Base-by-base conservation (phyloP, 2,329 filamentous ascomycete species). In the Tolypocladium ovalisporum region DNA sequence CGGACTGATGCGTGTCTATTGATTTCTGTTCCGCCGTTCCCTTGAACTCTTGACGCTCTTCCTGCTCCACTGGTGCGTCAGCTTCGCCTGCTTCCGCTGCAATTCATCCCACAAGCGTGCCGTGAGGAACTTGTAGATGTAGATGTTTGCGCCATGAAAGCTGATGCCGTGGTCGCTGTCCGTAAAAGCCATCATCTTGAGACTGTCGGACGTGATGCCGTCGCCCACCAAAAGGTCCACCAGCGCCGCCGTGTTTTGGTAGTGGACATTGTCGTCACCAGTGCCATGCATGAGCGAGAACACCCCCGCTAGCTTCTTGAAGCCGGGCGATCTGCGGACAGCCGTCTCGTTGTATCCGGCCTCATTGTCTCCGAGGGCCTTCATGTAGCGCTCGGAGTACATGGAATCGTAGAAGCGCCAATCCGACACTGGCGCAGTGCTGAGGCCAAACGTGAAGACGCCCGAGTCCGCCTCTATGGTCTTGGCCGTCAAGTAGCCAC, bases 321-420 rank as follows among this genome's bases (percentile, higher is more conserved):
- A 89, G 0, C 86, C 85, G 0, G 73, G 73, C 0, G 76, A 68
- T 4, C 82, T 75, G 58, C 78, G 77, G 2, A 88, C 82, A 0
- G 84, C 83, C 0, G 81, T 82, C 55, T 75, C 73, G 58, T 79
- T 78, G 71, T 89, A 89, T 35, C 84, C 85, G 0, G 70, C 79
- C 0, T 70, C 71, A 64, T 88, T 88, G 44, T 72, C 70, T 3
- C 73, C 70, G 1, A 79, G 75, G 1, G 76, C 81, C 71, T 87
- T 87, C 85, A 89, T 88, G 72, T 87, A 89, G 13, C 86, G 79
- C 68, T 89, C 86, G 0, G 86, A 87, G 67, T 88, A 89, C 75
- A 88, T 81, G 57, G 77, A 80, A 68, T 89, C 85, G 68, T 89
- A 89, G 72, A 88, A 83, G 1, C 84, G 79, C 83, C 84, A 88